phyloP scores from a whole-genome alignment of 805 yeast species.

The Candida morakotiae region DNA sequence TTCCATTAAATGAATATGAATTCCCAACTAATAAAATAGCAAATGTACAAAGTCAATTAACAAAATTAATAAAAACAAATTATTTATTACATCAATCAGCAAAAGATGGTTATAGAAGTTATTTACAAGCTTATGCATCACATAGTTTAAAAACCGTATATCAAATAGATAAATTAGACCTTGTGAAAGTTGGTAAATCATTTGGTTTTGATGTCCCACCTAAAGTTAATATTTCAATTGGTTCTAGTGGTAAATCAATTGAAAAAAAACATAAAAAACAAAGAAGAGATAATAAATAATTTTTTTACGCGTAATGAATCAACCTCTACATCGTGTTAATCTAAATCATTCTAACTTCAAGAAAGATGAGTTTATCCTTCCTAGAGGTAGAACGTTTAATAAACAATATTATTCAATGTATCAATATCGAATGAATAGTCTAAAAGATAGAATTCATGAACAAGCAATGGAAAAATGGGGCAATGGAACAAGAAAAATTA shows the following conservation, averaged over 20 bases:
- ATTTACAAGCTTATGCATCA: conserved; percentile 94
- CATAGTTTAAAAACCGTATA: conserved; percentile 96
- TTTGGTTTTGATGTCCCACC: conserved; percentile 96
- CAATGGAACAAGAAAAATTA: conserved; percentile 30
- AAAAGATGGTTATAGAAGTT: conserved; percentile 94
- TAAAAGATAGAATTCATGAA: conserved; percentile 29
- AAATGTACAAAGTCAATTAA: conserved; percentile 90
- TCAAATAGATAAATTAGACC: conserved; percentile 90
- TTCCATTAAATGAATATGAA: conserved; percentile 95
- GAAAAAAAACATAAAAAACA: conserved; percentile 47
- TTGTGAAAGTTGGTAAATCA: conserved; percentile 91
- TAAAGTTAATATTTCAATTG: conserved; percentile 92
- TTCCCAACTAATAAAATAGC: conserved; percentile 93
- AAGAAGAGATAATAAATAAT: conserved; percentile 17
- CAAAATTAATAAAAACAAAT: conserved; percentile 84
- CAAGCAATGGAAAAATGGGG: conserved; percentile 52
- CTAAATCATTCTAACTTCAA: not conserved
- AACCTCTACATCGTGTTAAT: no score
- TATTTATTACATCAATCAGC: conserved; percentile 95
- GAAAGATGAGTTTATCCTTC: conserved; percentile 4
- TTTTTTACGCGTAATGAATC: conserved; percentile 3
- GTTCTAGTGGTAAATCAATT: conserved; percentile 76
- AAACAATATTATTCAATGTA: conserved; percentile 42
- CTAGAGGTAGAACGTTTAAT: conserved; percentile 26
- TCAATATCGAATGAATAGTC: conserved; percentile 31